phyloP scores from a whole-genome alignment of 305 asterid genomes.

The Stenogyne calaminthoides region DNA sequence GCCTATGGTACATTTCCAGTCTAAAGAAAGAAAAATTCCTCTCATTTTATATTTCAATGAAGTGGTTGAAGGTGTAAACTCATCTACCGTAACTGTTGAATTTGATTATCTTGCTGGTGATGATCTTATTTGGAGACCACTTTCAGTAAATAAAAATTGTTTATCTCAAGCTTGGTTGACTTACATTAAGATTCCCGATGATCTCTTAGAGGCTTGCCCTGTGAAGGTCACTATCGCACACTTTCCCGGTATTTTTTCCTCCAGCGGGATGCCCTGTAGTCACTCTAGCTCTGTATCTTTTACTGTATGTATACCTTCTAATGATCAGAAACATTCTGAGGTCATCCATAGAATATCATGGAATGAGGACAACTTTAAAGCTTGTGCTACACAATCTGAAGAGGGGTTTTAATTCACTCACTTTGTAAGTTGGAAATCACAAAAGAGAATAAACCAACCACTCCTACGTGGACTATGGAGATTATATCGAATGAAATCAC shows the following conservation, averaged over 20 bases:
- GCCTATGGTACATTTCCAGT: constrained; percentile 43
- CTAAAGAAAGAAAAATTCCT: constrained; percentile 56
- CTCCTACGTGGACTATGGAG: constrained; percentile 51
- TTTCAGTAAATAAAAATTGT: constrained; percentile 52
- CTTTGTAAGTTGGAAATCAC: constrained; percentile 46
- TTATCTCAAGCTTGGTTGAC: constrained; percentile 73
- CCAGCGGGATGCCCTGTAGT: constrained; percentile 52
- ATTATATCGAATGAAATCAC: constrained; percentile 64
- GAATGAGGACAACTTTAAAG: constrained; percentile 52
- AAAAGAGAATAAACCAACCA: constrained; percentile 37
- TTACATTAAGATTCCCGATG: constrained; percentile 56
- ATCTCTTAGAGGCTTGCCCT: constrained; percentile 44
- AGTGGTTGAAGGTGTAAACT: constrained; percentile 70
- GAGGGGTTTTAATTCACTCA: constrained; percentile 41
- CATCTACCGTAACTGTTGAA: constrained; percentile 69
- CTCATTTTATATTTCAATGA: constrained; percentile 74
- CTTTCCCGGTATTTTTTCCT: constrained; percentile 61
- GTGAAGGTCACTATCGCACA: constrained; percentile 60
- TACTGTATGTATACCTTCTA: constrained; percentile 44
- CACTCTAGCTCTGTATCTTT: constrained; percentile 52
- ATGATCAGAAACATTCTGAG: constrained; percentile 39
- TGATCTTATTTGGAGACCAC: constrained; percentile 64
- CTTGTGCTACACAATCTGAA: constrained; percentile 40
- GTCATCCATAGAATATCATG: constrained; percentile 51
- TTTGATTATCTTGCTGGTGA: constrained; percentile 43